Conservation (phyloP, 768 basidiomycete genomes). For the Asterophora lycoperdoides region DNA sequence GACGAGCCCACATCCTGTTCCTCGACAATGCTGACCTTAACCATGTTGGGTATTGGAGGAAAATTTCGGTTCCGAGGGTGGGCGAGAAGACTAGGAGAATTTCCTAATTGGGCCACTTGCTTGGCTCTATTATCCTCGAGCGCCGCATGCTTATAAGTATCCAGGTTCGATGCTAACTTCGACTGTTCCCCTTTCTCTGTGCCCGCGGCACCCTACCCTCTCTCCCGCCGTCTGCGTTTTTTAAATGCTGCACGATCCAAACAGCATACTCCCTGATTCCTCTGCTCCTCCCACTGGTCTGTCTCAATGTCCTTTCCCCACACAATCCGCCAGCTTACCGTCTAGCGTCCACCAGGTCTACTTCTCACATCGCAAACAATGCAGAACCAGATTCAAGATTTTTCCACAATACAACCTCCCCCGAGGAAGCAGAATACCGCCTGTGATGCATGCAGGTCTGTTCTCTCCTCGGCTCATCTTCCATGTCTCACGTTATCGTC, state of each 20-base stretch:
- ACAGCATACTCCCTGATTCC: conserved; percentile 21
- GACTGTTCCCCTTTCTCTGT: conserved; percentile 19
- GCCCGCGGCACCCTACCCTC: conserved; percentile 14
- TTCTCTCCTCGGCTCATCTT: conserved; percentile 2
- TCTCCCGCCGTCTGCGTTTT: conserved; percentile 18
- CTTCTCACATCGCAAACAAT: conserved; percentile 60
- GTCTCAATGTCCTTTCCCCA: conserved; percentile 12
- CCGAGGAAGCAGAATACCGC: conserved; percentile 91
- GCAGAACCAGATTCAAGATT: conserved; percentile 80
- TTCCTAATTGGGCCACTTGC: conserved; percentile 21
- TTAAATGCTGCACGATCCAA: conserved; percentile 33
- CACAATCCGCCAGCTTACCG: conserved; percentile 7
- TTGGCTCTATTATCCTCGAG: conserved; percentile 27
- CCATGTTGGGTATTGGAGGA: conserved; percentile 50
- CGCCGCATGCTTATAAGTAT: conserved; percentile 35
- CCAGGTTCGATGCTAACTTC: conserved; percentile 20
- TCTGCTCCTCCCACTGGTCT: conserved; percentile 33
- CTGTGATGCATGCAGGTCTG: conserved; percentile 86
- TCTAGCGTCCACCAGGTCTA: conserved; percentile 40
- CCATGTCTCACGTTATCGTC: conserved; percentile 14
- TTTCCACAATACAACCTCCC: conserved; percentile 76
- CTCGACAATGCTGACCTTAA: conserved; percentile 89
- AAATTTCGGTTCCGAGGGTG: conserved; percentile 24
- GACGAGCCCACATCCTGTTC: conserved; percentile 69
- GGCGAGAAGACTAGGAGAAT: conserved; percentile 13